These are phyloP conservation scores for Tulasnella sp. DNA, from an alignment of 768 basidiomycete species.

Conservation along the genomic window DNA sequence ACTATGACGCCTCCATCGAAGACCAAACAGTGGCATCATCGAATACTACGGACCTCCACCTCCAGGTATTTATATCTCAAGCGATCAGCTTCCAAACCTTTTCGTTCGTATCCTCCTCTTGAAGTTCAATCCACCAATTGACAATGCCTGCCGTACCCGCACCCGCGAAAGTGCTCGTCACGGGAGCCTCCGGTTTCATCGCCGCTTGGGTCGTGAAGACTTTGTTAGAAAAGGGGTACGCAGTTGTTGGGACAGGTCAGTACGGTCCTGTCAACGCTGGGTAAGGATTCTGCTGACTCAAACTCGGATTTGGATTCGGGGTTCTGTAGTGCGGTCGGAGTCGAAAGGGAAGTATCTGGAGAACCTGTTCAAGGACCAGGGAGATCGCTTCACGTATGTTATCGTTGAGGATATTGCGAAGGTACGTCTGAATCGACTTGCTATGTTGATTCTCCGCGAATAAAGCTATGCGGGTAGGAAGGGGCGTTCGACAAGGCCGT, in stretches of 20 bases:
- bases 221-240: slow-evolving; percentile 50
- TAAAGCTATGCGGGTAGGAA: neutral
- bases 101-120: neutral
- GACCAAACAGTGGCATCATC: neutral
- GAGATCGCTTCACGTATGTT: slow-evolving; percentile 48
- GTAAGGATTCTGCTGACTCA: neutral
- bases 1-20: neutral
- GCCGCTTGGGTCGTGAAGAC: slow-evolving; percentile 45
- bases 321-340: slow-evolving; percentile 52
- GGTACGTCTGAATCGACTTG: slow-evolving; percentile 18
- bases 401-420: slow-evolving; percentile 58
- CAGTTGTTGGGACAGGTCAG: slow-evolving; percentile 20
- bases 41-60: neutral
- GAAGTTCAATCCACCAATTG: neutral
- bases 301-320: slow-evolving; percentile 27
- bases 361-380: slow-evolving; percentile 41
- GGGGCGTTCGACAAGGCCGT: slow-evolving; percentile 31
- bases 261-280: neutral
- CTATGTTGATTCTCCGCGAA: neutral
- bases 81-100: neutral
- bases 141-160: slow-evolving; percentile 28
- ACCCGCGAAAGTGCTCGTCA: slow-evolving; percentile 36
- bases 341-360: slow-evolving; percentile 49
- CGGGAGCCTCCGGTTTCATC: slow-evolving; percentile 50
- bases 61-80: neutral